Evolutionary conservation across 2,329 filamentous ascomycete species (phyloP).

Genomic region (Exophiala phaeomuriformis): DNA sequence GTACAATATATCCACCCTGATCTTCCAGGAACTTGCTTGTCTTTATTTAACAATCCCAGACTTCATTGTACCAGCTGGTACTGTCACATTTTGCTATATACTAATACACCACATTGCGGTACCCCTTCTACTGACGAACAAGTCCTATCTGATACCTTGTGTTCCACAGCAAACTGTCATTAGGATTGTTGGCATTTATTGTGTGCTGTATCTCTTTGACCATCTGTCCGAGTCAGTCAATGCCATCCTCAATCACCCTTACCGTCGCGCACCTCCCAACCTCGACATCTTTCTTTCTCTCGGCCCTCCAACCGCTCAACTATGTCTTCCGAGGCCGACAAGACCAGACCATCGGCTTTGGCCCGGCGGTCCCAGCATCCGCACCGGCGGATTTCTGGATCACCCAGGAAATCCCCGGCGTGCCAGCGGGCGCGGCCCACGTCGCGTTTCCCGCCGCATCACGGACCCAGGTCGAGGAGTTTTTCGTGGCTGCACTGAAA

Average conservation of each 20-base stretch:
- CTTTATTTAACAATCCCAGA: neutral
- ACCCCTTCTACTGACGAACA: no score
- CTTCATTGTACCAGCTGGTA: no score
- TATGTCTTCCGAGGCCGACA: slow-evolving; percentile 62
- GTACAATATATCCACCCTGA: slow-evolving; percentile 28
- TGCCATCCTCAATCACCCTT: slow-evolving; percentile 58
- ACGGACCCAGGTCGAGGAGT: slow-evolving; percentile 59
- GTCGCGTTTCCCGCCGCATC: slow-evolving; percentile 63
- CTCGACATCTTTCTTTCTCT: slow-evolving; percentile 76
- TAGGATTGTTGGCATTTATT: no score
- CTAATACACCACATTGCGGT: no score
- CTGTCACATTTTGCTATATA: no score
- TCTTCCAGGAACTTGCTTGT: neutral
- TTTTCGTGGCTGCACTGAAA: slow-evolving; percentile 62
- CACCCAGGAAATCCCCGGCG: slow-evolving; percentile 51
- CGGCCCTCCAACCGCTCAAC: slow-evolving; percentile 68
- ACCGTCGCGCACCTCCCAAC: slow-evolving; percentile 70
- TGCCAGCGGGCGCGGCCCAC: slow-evolving; percentile 49
- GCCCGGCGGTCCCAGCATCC: slow-evolving; percentile 43
- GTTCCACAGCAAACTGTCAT: no score
- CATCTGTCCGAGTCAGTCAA: neutral
- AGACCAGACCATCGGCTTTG: slow-evolving; percentile 55
- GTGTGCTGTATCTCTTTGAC: no score
- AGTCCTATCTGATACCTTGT: no score
- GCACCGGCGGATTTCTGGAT: slow-evolving; percentile 55